A percentile compares a stretch with the other conserved stretches of the same genome.
These are phyloP conservation scores for Teunomyces panamensis DNA, from an alignment of 805 yeast species.

Conservation along the genomic window DNA sequence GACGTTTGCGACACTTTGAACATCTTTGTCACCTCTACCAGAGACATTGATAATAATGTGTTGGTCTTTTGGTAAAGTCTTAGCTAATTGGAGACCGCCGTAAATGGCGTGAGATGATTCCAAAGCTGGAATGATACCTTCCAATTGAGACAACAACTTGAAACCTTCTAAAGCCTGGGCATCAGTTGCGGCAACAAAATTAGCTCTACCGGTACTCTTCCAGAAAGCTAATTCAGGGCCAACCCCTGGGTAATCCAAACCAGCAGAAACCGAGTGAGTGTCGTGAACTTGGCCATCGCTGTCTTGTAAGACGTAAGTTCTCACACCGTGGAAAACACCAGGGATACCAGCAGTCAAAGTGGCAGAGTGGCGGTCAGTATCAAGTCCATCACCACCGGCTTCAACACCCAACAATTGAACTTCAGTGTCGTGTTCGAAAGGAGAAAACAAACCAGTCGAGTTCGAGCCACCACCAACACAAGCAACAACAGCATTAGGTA, in stretches of 20 bases:
- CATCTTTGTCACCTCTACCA: conserved; percentile 99
- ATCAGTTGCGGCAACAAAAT: conserved; percentile 88
- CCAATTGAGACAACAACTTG: conserved; percentile 82
- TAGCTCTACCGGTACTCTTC: conserved; percentile 92
- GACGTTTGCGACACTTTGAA: conserved; percentile 93
- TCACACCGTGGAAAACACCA: conserved; percentile 98
- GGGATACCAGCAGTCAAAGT: conserved; percentile 92
- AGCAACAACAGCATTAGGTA: conserved; percentile 94
- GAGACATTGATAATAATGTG: conserved; percentile 85
- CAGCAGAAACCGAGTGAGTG: conserved; percentile 97
- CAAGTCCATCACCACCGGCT: conserved; percentile 98
- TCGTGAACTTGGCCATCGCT: conserved; percentile 95
- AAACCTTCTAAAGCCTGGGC: conserved; percentile 94
- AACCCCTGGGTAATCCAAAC: conserved; percentile 98
- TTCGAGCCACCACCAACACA: conserved; percentile 99
- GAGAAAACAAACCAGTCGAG: conserved; percentile 93
- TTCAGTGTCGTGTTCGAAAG: conserved; percentile 76
- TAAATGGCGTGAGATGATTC: conserved; percentile 96
- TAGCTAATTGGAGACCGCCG: conserved; percentile 86
- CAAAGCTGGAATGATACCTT: conserved; percentile 97
- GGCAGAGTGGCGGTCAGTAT: conserved; percentile 88
- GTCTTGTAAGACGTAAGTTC: conserved; percentile 88
- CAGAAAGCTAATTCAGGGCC: conserved; percentile 97
- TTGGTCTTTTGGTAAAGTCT: conserved; percentile 74
- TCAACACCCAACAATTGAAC: conserved; percentile 91